Base-by-base conservation (phyloP, 2,329 filamentous ascomycete genomes). In the Cytospora leucostoma region DNA sequence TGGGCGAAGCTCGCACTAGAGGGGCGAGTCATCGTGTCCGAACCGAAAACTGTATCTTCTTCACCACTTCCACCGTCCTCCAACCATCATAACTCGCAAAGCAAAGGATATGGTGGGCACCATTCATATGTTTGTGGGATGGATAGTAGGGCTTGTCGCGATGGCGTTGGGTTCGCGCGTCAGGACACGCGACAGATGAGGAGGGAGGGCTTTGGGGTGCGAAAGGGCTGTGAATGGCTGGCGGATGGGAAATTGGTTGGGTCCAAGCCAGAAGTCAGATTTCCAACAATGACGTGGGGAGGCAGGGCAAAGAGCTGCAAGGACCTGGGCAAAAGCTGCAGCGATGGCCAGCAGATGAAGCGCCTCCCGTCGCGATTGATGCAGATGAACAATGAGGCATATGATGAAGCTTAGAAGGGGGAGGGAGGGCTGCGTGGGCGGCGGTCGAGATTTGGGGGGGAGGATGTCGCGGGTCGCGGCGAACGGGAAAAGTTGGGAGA, bases 1-100 rank as follows among this genome's bases (percentile, higher is more conserved):
- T 93, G 88, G 79, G 89, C 90, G 83, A 93, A 93, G 80, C 88
- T 88, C 81, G 89, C 88, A 62, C 82, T 81, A 67, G 84, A 83
- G 75, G 88, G 86, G 82, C 90, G 91, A 87, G 91, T 91, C 89
- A 91, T 91, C 80, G 80, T 88, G 82, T 54, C 61, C 61, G 44
- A 56, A 61, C 61, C 64, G 78, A 71, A 71, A 71, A 77, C 75
- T 74, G 76, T 76, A 76, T 77, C 76, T 78, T 79, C 77, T 78
- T 79, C 77, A 81, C 79, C 78, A 77, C 75, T 78, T 74, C 78
- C 76, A 74, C 79, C 79, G 79, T 78, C 77, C 77, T 79, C 78
- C 79, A 73, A 81, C 80, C 84, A 84, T 86, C 80, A 80, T 85
- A 79, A 79, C 78, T 78, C 74, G 75, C 74, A 73, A 38, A 56